Evolutionary conservation across 225 moss, liverwort and hornwort genomes (phyloP), one percentile per base, ranked within the genome.

Genomic region (Pseudisothecium myosuroides): DNA sequence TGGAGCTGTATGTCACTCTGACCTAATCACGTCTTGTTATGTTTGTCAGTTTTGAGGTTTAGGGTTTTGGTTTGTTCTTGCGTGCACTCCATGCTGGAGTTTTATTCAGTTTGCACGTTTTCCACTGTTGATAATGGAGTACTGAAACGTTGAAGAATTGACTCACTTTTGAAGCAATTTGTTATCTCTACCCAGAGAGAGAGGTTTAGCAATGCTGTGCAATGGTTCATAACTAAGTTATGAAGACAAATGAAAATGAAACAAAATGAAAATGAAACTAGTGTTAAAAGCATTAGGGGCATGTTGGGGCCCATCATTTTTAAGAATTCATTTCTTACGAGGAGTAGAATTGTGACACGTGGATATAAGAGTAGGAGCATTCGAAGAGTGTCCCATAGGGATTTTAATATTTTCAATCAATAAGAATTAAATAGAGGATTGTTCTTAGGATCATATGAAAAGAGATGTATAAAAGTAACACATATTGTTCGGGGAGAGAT

Each of bases 1-100:
- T 88, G 94, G 92, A 91, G 92, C 93, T 62, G 93, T 94, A 92
- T 86, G 92, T 88, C 76, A 58, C 76, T 76, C 86, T 62, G 16
- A 54, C 79, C 83, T 68, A 18, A 90, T 81, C n/a, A 41, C 34
- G 34, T 80, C 43, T 84, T 78, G 10, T 80, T 58, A 36, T 45
- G 27, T 47, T 81, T 22, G 31, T 85, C 55, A 49, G 64, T 59
- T 63, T 45, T 83, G 55, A 72, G 79, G 59, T 88, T 43, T 83
- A 52, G 72, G 58, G 39, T 65, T 82, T 85, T 17, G 67, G 50
- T 50, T 54, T 37, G 43, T 74, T 56, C 49, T 73, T 75, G 58
- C 28, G 60, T 87, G 37, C 26, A n/a, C 45, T 62, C 47, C 39
- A 7, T 56, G 31, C 43, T 83, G 67, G 37, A n/a, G 23, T 43